Percentiles rank a stretch among this genome's conserved stretches.
phyloP scores from a whole-genome alignment of 306 rosid genomes.

The Ormosia emarginata region DNA sequence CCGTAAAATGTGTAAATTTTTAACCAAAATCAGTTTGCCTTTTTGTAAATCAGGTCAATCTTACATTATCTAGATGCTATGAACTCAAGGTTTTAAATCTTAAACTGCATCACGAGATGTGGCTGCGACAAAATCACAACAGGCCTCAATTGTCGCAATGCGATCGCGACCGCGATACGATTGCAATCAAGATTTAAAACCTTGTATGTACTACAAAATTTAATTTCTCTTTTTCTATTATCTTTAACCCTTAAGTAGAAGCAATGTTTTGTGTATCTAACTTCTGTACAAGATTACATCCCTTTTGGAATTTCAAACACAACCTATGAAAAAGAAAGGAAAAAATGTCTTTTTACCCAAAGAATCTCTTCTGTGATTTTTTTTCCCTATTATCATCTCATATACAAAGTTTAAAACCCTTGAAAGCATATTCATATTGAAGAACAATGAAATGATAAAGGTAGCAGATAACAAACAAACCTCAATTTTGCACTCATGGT shows the following conservation, averaged over 20 bases:
- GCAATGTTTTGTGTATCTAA: conserved; percentile 4
- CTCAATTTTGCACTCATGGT: conserved; percentile 90
- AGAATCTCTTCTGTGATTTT: background rate
- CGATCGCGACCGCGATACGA: no score
- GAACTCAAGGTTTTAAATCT: no score
- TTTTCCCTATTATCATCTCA: background rate
- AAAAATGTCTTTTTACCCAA: background rate
- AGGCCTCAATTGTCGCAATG: no score
- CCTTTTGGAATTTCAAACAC: background rate
- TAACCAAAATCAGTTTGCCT: background rate
- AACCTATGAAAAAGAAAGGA: background rate
- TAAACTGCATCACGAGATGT: no score
- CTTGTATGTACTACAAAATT: background rate
- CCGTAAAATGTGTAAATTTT: background rate
- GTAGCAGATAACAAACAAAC: conserved; percentile 40
- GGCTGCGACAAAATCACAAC: no score
- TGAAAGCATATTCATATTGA: background rate
- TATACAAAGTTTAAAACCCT: background rate
- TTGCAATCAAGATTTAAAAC: no score
- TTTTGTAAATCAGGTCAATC: background rate
- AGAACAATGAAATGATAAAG: conserved; percentile 8
- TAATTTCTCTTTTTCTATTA: background rate
- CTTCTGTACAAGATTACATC: background rate
- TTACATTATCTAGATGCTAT: background rate
- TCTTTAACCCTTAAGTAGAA: background rate